Conservation (phyloP, 1,139 yeast genomes). For the Nematodospora anomalae region DNA sequence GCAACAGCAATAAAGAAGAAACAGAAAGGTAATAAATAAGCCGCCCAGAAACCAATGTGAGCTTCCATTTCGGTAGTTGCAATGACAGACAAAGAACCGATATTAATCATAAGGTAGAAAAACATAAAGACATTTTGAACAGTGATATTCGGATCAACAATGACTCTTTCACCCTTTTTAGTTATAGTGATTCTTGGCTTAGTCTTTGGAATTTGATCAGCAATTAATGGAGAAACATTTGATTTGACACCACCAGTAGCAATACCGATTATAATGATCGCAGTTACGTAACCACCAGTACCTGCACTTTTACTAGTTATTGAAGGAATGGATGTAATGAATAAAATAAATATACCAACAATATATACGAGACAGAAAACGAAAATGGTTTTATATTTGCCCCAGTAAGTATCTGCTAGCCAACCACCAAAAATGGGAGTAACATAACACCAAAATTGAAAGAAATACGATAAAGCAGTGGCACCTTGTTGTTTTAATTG, state of each 20-base stretch:
- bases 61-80: constrained; percentile 43
- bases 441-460: constrained; percentile 81
- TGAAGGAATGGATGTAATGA: constrained; percentile 70
- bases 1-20: constrained; percentile 62
- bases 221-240: constrained; percentile 74
- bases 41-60: constrained; percentile 45
- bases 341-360: constrained; percentile 61
- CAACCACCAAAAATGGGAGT: constrained; percentile 81
- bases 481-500: constrained; percentile 65
- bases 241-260: constrained; percentile 86
- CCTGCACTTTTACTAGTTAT: constrained; percentile 50
- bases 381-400: constrained; percentile 69
- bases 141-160: constrained; percentile 43
- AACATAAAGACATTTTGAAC: constrained; percentile 45
- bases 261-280: constrained; percentile 68
- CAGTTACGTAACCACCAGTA: constrained; percentile 55
- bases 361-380: constrained; percentile 61
- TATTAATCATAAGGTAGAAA: constrained; percentile 44
- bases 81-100: constrained; percentile 42
- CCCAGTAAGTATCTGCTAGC: constrained; percentile 72
- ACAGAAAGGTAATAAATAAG: constrained; percentile 58
- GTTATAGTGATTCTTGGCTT: constrained; percentile 35
- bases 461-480: constrained; percentile 71
- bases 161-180: constrained; percentile 39
- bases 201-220: constrained; percentile 62